Evolutionary conservation across 768 basidiomycete genomes (phyloP), one percentile per base, ranked within the genome.

Genomic region (Lactarius indigo): DNA sequence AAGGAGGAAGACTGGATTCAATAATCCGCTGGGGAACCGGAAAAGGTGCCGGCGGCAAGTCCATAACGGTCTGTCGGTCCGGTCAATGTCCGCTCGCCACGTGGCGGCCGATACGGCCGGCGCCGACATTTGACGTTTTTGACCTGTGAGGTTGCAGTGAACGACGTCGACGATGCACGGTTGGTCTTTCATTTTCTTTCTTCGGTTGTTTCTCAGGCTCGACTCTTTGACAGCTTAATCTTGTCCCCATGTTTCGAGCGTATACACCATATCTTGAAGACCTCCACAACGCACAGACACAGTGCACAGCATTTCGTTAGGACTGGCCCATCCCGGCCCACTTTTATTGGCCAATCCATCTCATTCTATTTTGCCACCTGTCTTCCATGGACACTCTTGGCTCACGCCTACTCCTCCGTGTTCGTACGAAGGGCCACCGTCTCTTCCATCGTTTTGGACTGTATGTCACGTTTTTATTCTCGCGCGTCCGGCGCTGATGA

Each of bases 391-490:
- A 70, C 64, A 55, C 57, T n/a, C 50, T 58, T 10, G 64, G 65
- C 42, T 64, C 70, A 35, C 63, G 69, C 23, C 59, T 72, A 39
- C 74, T 75, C 52, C 78, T 78, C 67, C 76, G 79, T 41, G 68
- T 76, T 60, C 77, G 82, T 17, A 78, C 75, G 5, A 68, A 78
- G 35, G 81, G 82, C 23, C 76, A 78, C 61, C 76, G 79, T 47
- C 85, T 86, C 72, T 87, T 92, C 75, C 84, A 88, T 62, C 84
- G 84, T 59, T 92, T 93, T 73, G 91, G 91, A 78, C 80, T 93
- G 91, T 92, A 77, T 74, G 91, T 86, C 60, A 39, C 63, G 37
- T 42, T 44, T 26, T 15, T 69, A 37, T 17, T 44, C 33, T 31
- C 31, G 57, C 39, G 61, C 59, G 47, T 37, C 58, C 17, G 26